Conservation (phyloP, 441 rosid species). For the Jatropha podagrica region DNA sequence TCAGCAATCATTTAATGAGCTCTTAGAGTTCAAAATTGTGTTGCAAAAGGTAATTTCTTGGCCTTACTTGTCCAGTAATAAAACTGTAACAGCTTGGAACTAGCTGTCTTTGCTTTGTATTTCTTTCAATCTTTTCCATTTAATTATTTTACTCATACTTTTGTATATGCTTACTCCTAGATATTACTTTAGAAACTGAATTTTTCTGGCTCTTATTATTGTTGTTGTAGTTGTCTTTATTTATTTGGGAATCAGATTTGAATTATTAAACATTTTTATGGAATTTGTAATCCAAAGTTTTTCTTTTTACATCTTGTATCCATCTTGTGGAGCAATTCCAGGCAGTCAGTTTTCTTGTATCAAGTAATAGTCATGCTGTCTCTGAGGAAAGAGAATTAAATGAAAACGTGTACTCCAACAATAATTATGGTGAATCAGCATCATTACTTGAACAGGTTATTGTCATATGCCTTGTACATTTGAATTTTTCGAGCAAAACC, state of each 20-base stretch:
- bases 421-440: conserved; percentile 48
- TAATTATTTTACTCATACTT: not conserved
- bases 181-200: conserved; percentile 2
- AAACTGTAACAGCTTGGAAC: not conserved
- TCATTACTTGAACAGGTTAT: conserved; percentile 89
- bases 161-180: not conserved
- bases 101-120: not conserved
- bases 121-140: conserved; percentile 3
- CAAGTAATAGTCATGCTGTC: conserved; percentile 62
- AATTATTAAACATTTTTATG: not conserved
- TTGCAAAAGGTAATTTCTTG: conserved; percentile 72
- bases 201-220: not conserved
- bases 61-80: conserved; percentile 11
- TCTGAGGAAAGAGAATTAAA: conserved; percentile 76
- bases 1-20: conserved; percentile 85
- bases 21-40: conserved; percentile 93
- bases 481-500: conserved; percentile 20
- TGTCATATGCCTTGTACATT: conserved; percentile 24
- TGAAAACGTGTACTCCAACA: conserved; percentile 63
- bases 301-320: not conserved
- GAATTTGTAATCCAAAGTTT: not conserved
- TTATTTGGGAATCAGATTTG: not conserved
- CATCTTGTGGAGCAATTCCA: conserved; percentile 34
- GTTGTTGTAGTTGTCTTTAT: not conserved
- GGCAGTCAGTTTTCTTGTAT: conserved; percentile 87